These are phyloP conservation scores for Daldinia eschscholtzii DNA, from an alignment of 2,329 filamentous ascomycete genomes.

Conservation along the genomic window DNA sequence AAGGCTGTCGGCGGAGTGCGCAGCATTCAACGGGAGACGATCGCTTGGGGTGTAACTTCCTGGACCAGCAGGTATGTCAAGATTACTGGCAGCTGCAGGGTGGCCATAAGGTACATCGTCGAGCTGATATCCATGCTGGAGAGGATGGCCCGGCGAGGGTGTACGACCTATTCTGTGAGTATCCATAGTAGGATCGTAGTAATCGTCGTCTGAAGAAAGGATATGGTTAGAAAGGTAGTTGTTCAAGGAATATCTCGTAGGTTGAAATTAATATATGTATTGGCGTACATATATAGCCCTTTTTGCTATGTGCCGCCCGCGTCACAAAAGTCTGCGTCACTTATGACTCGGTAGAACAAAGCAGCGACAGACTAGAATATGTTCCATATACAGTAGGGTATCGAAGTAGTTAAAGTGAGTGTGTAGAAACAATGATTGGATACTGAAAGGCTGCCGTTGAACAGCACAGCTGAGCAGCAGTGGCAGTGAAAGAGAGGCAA, in stretches of 20 bases:
- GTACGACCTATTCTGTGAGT: slow-evolving; percentile 69
- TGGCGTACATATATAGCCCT: neutral
- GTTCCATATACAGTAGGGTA: slow-evolving; percentile 24
- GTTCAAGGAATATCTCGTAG: neutral
- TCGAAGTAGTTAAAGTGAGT: slow-evolving; percentile 20
- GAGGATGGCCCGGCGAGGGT: slow-evolving; percentile 81
- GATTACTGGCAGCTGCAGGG: slow-evolving; percentile 57
- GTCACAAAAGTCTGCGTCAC: slow-evolving; percentile 34
- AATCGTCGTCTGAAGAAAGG: slow-evolving; percentile 65
- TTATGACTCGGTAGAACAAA: slow-evolving; percentile 30
- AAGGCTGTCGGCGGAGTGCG: slow-evolving; percentile 69
- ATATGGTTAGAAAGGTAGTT: slow-evolving; percentile 35
- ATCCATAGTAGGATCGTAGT: slow-evolving; percentile 72
- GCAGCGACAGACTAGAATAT: slow-evolving; percentile 25
- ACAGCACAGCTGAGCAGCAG: slow-evolving; percentile 8
- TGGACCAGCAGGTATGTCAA: slow-evolving; percentile 78
- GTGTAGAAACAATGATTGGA: slow-evolving; percentile 13
- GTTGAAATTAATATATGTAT: slow-evolving; percentile 7
- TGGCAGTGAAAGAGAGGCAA: slow-evolving; percentile 23
- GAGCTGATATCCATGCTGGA: slow-evolving; percentile 82
- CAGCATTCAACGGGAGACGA: slow-evolving; percentile 84
- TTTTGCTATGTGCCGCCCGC: slow-evolving; percentile 35
- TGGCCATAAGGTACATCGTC: slow-evolving; percentile 79
- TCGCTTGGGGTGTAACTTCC: slow-evolving; percentile 74
- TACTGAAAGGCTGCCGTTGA: slow-evolving; percentile 16